Percentiles rank a stretch among this genome's conserved stretches.
Evolutionary conservation across 2,329 filamentous ascomycete genomes (phyloP).

Genomic region (Aureobasidium sp.): DNA sequence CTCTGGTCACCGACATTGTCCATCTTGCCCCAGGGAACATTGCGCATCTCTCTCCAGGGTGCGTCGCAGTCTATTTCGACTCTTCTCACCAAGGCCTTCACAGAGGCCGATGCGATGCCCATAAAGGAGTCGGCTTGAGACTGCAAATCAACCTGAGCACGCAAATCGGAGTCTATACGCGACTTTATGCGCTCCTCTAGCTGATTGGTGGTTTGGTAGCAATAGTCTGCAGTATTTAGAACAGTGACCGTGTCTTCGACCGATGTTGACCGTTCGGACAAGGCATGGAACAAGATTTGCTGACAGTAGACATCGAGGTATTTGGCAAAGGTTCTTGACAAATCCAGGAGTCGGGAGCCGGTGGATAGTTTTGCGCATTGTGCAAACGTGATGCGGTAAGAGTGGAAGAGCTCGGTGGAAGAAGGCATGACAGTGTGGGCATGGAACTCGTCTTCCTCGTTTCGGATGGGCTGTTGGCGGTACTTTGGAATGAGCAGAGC

Average conservation of each 20-base stretch:
- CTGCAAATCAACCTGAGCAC: constrained; percentile 72
- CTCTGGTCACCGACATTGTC: constrained; percentile 91
- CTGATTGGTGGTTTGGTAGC: constrained; percentile 85
- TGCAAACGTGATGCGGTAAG: constrained; percentile 84
- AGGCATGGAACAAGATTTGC: constrained; percentile 71
- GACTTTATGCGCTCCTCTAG: constrained; percentile 91
- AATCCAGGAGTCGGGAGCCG: constrained; percentile 72
- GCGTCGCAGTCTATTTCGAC: constrained; percentile 77
- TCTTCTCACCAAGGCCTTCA: constrained; percentile 72
- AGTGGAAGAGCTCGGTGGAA: constrained; percentile 93
- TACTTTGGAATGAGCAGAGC: constrained; percentile 80
- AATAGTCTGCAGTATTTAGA: constrained; percentile 95
- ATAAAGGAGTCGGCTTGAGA: constrained; percentile 93
- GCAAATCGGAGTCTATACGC: constrained; percentile 72
- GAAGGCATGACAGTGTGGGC: constrained; percentile 82
- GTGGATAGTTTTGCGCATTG: constrained; percentile 96
- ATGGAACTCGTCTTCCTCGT: constrained; percentile 84
- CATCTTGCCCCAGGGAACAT: constrained; percentile 89
- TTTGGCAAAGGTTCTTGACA: constrained; percentile 78
- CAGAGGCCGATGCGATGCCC: constrained; percentile 81
- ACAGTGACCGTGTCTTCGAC: constrained; percentile 77
- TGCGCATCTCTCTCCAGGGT: constrained; percentile 93
- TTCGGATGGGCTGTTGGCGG: constrained; percentile 68
- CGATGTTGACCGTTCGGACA: constrained; percentile 52
- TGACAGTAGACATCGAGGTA: constrained; percentile 95